Base-by-base conservation (phyloP, 805 yeast species). In the Vanderwaltozyma verrucispora region DNA sequence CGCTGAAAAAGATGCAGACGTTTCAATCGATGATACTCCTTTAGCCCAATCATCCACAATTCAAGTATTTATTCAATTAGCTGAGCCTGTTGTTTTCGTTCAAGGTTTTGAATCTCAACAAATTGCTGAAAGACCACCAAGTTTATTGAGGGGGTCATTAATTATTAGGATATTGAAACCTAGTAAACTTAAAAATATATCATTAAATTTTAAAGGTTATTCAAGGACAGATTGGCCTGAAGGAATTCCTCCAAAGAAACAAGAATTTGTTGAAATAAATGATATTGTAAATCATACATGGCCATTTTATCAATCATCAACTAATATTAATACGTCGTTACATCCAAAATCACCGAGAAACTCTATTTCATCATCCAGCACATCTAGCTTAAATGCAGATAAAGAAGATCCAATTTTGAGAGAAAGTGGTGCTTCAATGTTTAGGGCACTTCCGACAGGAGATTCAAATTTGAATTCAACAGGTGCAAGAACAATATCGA, bases 171-270 rank as follows among this genome's bases (percentile, higher is more conserved):
- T 88, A 5, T 49, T 76, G 32, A 86, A 85, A 50, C 79, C 89
- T 0, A 68, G 79, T 21, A 83, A 77, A 54, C 64, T 88, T 42
- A 84, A 81, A 56, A 55, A 72, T 15, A 73, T 88, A 11, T 55
- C 63, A 4, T 64, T 88, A 33, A 64, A 68, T 2, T 75, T 88
- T 48, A 68, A 69, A 36, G 96, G 96, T 1, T 53, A 58, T 2
- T 72, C 82, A 27, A 69, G 82, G 46, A 88, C 96, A 0, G 95
- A 88, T 43, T 88, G 96, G 96, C 96, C 96, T 3, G 96, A 92
- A 53, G 98, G 98, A 2, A 88, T 89, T 15, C 97, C 97, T 0
- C 96, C 96, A 0, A 84, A 81, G 54, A 77, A 77, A 46, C 65
- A 67, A 14, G 81, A 77, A 12, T 77, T 73, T 42, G 57, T 60